These are phyloP conservation scores for Wallacemonas sp. DNA, from an alignment of 208 protist genomes.

Conservation along the genomic window DNA sequence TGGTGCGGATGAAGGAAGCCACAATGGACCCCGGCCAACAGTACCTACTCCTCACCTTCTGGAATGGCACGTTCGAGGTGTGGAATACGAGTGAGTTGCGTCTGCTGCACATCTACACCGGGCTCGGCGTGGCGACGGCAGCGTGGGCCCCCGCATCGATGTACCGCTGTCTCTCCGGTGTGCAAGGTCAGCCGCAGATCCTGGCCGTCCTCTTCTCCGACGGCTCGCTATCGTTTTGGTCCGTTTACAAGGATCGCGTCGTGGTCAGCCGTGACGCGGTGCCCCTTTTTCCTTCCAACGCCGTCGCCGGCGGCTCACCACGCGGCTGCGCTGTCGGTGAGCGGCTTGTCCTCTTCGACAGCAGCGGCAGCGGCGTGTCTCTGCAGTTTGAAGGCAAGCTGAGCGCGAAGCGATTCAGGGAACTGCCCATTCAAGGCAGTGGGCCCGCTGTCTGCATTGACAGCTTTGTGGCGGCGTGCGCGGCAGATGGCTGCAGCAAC, in stretches of 20 bases:
- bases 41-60: constrained; percentile 72
- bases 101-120: constrained; percentile 74
- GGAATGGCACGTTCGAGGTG: constrained; percentile 82
- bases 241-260: constrained; percentile 74
- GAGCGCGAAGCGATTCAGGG: constrained; percentile 28
- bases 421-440: constrained; percentile 38
- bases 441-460: constrained; percentile 26
- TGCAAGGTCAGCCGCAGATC: constrained; percentile 68
- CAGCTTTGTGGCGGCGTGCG: constrained; percentile 7
- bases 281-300: constrained; percentile 37
- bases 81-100: constrained; percentile 64
- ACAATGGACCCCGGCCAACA: constrained; percentile 47
- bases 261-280: constrained; percentile 66
- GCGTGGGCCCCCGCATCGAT: constrained; percentile 76
- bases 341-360: constrained; percentile 51
- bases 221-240: constrained; percentile 74
- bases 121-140: constrained; percentile 65
- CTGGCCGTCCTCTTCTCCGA: constrained; percentile 75
- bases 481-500: background rate
- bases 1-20: constrained; percentile 62
- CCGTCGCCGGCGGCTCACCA: constrained; percentile 33
- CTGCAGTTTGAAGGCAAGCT: constrained; percentile 33
- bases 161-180: constrained; percentile 46
- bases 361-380: constrained; percentile 33
- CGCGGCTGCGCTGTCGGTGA: constrained; percentile 36